phyloP scores from a whole-genome alignment of 371 early-diverging fungal genomes.

The Basidiobolus heterosporus region DNA sequence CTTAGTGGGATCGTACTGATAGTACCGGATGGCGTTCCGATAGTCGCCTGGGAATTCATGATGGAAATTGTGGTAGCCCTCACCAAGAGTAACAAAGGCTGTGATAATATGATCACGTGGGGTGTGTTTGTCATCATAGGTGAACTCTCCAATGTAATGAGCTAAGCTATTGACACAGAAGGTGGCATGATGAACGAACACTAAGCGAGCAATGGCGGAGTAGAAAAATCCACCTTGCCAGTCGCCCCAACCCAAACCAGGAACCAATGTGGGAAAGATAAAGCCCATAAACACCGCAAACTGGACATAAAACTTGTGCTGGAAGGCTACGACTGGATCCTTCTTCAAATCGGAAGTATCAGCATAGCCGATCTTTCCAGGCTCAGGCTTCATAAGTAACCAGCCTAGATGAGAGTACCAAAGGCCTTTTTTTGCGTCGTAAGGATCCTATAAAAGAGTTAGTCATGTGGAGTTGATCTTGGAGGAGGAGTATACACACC shows the following conservation, averaged over 20 bases:
- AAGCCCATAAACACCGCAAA: slow-evolving; percentile 57
- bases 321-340: slow-evolving; percentile 58
- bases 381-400: slow-evolving; percentile 71
- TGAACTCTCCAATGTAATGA: slow-evolving; percentile 61
- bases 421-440: slow-evolving; percentile 70
- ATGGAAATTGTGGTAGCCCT: slow-evolving; percentile 83
- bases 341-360: slow-evolving; percentile 72
- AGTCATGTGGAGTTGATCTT: slow-evolving; percentile 51
- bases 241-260: slow-evolving; percentile 79
- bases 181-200: slow-evolving; percentile 80
- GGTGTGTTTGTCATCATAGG: slow-evolving; percentile 65
- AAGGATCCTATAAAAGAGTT: slow-evolving; percentile 60
- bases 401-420: slow-evolving; percentile 80
- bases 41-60: slow-evolving; percentile 93
- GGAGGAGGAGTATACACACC: slow-evolving; percentile 14
- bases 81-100: slow-evolving; percentile 63
- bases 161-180: slow-evolving; percentile 88
- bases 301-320: slow-evolving; percentile 65
- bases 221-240: slow-evolving; percentile 80
- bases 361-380: slow-evolving; percentile 50
- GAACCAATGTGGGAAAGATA: slow-evolving; percentile 59
- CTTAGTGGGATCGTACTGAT: slow-evolving; percentile 92
- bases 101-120: slow-evolving; percentile 69
- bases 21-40: slow-evolving; percentile 76
- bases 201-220: slow-evolving; percentile 60